Percentiles rank a stretch among this genome's conserved stretches.
These are phyloP conservation scores for Heliocybe sulcata DNA, from an alignment of 1,284 basidiomycete species.

Conservation along the genomic window DNA sequence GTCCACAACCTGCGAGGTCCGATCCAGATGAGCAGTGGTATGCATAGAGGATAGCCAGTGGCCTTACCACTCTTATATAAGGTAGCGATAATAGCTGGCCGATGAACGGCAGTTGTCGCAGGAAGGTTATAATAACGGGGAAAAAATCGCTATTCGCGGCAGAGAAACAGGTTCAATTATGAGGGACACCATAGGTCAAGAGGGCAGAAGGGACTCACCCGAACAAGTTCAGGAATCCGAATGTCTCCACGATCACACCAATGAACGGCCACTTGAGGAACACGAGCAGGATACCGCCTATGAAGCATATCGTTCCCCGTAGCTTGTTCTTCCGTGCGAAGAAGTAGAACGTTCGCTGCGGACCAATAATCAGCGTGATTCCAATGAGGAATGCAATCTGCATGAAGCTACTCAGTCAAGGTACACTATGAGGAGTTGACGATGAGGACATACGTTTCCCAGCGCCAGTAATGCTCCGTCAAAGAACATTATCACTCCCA, in stretches of 20 bases:
- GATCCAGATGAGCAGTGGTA: background rate
- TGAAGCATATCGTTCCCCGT: conserved; percentile 88
- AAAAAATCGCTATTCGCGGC: conserved; percentile 85
- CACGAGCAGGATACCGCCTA: conserved; percentile 84
- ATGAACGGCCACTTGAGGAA: conserved; percentile 91
- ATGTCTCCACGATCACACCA: conserved; percentile 90
- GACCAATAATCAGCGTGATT: conserved; percentile 91
- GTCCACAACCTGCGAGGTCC: conserved; percentile 49
- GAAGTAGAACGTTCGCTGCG: conserved; percentile 96
- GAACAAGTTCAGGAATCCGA: conserved; percentile 96
- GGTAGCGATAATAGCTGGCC: conserved; percentile 86
- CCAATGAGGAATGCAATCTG: conserved; percentile 93
- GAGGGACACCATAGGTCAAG: background rate
- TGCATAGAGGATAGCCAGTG: background rate
- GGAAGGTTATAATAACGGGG: conserved; percentile 94
- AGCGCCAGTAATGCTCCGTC: conserved; percentile 96
- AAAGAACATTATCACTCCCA: conserved; percentile 95
- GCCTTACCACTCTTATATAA: conserved; percentile 66
- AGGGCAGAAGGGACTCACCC: conserved; percentile 61
- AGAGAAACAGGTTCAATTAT: background rate
- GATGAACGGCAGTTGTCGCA: conserved; percentile 91
- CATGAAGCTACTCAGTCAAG: background rate
- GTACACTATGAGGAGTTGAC: conserved; percentile 1
- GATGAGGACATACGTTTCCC: conserved; percentile 71
- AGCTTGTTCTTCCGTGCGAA: conserved; percentile 96